phyloP scores from a whole-genome alignment of 192 early-diverging fungal genomes.

The Podila epigama region DNA sequence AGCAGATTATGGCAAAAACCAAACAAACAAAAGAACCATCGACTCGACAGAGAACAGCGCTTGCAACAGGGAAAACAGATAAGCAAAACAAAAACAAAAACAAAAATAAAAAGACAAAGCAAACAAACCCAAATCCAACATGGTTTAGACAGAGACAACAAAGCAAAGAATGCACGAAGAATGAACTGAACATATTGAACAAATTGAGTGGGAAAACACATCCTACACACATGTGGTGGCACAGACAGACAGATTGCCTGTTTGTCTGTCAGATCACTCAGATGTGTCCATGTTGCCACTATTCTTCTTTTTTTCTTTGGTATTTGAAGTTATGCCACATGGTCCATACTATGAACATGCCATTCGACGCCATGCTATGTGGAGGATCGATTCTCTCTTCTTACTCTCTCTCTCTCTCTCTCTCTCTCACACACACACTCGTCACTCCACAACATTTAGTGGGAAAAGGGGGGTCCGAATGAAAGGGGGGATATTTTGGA shows the following conservation, averaged over 20 bases:
- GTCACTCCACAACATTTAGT: too few relatives aligned
- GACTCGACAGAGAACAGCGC: too few relatives aligned
- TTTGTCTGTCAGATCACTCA: not conserved
- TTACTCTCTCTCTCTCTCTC: conserved; percentile 92
- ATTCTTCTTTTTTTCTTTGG: conserved; percentile 90
- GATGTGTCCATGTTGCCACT: too few relatives aligned
- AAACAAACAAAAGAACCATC: not conserved
- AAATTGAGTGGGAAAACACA: not conserved
- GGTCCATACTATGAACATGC: too few relatives aligned
- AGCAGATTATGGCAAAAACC: too few relatives aligned
- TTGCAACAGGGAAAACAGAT: too few relatives aligned
- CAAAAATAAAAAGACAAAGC: not conserved
- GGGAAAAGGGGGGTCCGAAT: too few relatives aligned
- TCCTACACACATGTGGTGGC: not conserved
- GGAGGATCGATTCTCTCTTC: too few relatives aligned
- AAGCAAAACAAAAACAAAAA: not conserved
- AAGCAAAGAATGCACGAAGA: not conserved
- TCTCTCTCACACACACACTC: conserved; percentile 95
- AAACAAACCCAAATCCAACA: too few relatives aligned
- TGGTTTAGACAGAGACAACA: too few relatives aligned
- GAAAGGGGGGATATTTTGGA: too few relatives aligned
- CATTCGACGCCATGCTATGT: too few relatives aligned
- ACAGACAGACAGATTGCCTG: not conserved
- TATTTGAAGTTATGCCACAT: not conserved
- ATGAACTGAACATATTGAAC: not conserved